phyloP scores from a whole-genome alignment of 2,329 filamentous ascomycete genomes.

The Paecilomyces dactylethromorphus region DNA sequence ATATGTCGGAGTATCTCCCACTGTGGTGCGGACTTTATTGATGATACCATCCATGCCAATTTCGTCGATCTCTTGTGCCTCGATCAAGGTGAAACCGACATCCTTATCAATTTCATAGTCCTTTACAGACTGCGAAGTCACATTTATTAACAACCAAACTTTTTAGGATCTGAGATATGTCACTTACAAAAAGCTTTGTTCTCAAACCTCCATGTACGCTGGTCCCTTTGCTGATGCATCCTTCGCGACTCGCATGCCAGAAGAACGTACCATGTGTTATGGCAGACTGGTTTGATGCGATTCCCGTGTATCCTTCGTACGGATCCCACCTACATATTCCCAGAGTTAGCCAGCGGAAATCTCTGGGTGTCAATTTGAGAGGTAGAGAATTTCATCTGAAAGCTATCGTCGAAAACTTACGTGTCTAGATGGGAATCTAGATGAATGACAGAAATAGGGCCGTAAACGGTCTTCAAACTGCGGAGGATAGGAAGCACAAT shows the following conservation, averaged over 20 bases:
- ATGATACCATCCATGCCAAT: slow-evolving; percentile 17
- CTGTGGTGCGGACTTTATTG: slow-evolving; percentile 9
- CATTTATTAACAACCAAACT: neutral
- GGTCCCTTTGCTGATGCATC: slow-evolving; percentile 15
- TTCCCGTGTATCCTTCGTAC: slow-evolving; percentile 1
- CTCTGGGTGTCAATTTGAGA: neutral
- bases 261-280: slow-evolving; percentile 22
- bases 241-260: slow-evolving; percentile 18
- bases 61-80: slow-evolving; percentile 18
- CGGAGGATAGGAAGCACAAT: slow-evolving; percentile 19
- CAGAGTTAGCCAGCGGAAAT: neutral
- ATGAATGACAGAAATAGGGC: slow-evolving; percentile 18
- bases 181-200: slow-evolving; percentile 15
- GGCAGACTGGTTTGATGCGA: slow-evolving; percentile 4
- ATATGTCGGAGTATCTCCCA: slow-evolving; percentile 19
- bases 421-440: slow-evolving; percentile 24
- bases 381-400: no score
- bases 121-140: slow-evolving; percentile 3
- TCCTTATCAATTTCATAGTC: slow-evolving; percentile 19
- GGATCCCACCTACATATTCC: neutral
- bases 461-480: slow-evolving; percentile 15
- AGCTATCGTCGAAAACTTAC: neutral
- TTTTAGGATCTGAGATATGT: neutral
- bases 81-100: slow-evolving; percentile 16
- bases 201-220: slow-evolving; percentile 18